These are phyloP conservation scores for Verticillium longisporum DNA, from an alignment of 2,329 filamentous ascomycete species.

Conservation along the genomic window DNA sequence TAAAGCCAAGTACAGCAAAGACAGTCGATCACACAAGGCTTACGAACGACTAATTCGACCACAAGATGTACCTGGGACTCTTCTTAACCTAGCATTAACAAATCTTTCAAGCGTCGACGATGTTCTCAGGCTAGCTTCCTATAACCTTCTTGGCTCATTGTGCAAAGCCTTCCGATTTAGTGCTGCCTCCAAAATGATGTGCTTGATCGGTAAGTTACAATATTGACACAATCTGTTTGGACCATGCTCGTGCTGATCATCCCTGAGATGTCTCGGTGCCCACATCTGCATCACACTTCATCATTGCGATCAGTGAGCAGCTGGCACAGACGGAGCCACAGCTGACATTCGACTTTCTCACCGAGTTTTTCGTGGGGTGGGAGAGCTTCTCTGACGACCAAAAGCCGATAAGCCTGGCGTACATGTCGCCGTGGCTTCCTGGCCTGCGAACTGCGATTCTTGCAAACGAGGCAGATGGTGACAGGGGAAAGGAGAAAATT, in stretches of 20 bases:
- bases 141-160: slow-evolving; percentile 60
- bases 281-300: slow-evolving; percentile 55
- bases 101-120: slow-evolving; percentile 59
- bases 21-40: slow-evolving; percentile 52
- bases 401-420: slow-evolving; percentile 58
- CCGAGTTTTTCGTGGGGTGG: slow-evolving; percentile 69
- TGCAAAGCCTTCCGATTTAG: slow-evolving; percentile 63
- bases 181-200: slow-evolving; percentile 53
- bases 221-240: not conserved
- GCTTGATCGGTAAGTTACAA: slow-evolving; percentile 48
- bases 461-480: slow-evolving; percentile 52
- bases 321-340: slow-evolving; percentile 58
- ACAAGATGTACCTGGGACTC: slow-evolving; percentile 63
- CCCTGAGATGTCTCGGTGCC: slow-evolving; percentile 54
- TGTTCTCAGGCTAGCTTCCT: slow-evolving; percentile 54
- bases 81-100: slow-evolving; percentile 60
- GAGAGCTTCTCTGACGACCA: slow-evolving; percentile 63
- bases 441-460: slow-evolving; percentile 54
- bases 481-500: slow-evolving; percentile 60
- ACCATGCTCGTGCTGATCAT: slow-evolving; percentile 2
- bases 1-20: slow-evolving; percentile 59
- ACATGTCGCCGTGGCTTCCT: slow-evolving; percentile 64
- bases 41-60: slow-evolving; percentile 60
- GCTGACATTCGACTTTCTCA: slow-evolving; percentile 61
- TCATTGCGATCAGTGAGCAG: slow-evolving; percentile 58